A percentile compares a stretch with the other conserved stretches of the same genome.
Conservation (phyloP, 805 yeast genomes). For the Metschnikowia anglica region DNA sequence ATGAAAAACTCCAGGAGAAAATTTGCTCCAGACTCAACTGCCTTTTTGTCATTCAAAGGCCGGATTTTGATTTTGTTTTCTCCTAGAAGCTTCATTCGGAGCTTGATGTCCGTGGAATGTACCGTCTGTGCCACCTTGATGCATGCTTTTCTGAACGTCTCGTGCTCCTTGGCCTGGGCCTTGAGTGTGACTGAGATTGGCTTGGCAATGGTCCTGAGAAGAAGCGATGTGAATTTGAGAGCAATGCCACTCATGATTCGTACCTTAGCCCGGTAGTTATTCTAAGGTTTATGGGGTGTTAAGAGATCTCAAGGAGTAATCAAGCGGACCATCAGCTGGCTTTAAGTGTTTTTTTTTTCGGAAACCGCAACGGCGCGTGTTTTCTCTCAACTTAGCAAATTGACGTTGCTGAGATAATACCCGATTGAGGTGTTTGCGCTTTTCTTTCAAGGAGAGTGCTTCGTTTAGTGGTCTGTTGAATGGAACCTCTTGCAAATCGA, state of each 20-base stretch:
- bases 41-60: conserved; percentile 78
- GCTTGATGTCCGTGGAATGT: conserved; percentile 61
- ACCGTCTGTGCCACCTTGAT: conserved; percentile 69
- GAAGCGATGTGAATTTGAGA: conserved; percentile 66
- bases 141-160: conserved; percentile 58
- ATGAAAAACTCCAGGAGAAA: conserved; percentile 75
- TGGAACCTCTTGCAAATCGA: background rate
- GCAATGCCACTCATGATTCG: conserved; percentile 72
- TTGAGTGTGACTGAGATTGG: conserved; percentile 74
- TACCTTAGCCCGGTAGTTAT: too few relatives aligned
- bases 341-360: too few relatives aligned
- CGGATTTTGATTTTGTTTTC: conserved; percentile 55
- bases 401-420: background rate
- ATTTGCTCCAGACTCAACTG: conserved; percentile 79
- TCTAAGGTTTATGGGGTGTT: background rate
- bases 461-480: background rate
- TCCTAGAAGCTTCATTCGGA: conserved; percentile 62
- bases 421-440: background rate
- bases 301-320: background rate
- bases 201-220: conserved; percentile 73
- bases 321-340: background rate
- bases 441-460: background rate
- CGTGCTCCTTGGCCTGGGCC: conserved; percentile 72
- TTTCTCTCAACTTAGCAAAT: too few relatives aligned
- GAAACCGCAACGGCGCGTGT: too few relatives aligned